Conservation (phyloP, 352 stramenopile genomes). For the Pythium sp. region DNA sequence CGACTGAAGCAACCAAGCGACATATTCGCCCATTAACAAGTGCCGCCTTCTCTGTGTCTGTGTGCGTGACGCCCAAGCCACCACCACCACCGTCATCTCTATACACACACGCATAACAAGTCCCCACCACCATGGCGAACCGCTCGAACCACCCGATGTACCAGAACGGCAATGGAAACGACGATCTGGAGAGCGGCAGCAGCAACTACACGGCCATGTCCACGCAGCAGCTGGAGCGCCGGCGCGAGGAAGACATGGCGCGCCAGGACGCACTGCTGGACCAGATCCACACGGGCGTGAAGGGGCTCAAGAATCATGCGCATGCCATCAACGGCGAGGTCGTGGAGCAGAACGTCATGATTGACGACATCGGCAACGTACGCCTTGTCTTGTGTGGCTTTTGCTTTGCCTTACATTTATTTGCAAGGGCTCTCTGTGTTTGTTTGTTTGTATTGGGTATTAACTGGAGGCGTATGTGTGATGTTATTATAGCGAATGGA, state of each 20-base stretch:
- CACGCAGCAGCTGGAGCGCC: conserved; percentile 62
- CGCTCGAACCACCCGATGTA: conserved; percentile 45
- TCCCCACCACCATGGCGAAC: conserved; percentile 8
- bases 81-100: background rate
- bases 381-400: conserved; percentile 14
- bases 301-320: conserved; percentile 79
- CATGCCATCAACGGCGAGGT: conserved; percentile 85
- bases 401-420: background rate
- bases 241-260: conserved; percentile 48
- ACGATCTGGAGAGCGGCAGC: conserved; percentile 10
- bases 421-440: background rate
- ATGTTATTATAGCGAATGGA: conserved; percentile 54
- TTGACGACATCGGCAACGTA: conserved; percentile 76
- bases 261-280: conserved; percentile 74
- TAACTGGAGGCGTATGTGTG: conserved; percentile 1
- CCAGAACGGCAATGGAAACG: conserved; percentile 4
- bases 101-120: background rate
- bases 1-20: background rate
- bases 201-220: conserved; percentile 65
- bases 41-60: background rate
- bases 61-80: background rate
- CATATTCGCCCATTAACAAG: background rate
- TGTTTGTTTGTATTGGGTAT: conserved; percentile 2
- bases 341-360: conserved; percentile 78
- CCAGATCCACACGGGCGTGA: conserved; percentile 73